Conservation (phyloP, 2,329 filamentous ascomycete genomes). For the Beauveria brongniartii region DNA sequence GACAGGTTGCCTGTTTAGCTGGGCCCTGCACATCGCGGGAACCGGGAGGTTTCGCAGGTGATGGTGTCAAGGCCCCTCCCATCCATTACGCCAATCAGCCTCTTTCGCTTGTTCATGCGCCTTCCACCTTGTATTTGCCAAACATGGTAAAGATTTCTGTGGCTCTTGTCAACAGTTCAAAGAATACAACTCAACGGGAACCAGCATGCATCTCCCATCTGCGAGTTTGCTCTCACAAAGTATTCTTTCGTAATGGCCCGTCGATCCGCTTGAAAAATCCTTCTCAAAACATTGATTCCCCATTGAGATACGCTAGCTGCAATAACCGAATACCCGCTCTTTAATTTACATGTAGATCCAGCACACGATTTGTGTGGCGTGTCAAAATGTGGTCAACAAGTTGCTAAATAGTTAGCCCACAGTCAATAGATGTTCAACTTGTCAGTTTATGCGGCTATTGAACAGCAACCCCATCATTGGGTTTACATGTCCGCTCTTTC, state of each 20-base stretch:
- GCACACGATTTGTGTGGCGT: not conserved
- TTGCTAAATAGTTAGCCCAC: not conserved
- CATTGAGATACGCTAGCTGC: not conserved
- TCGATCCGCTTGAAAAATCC: not conserved
- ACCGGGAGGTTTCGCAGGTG: not conserved
- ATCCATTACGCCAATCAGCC: not conserved
- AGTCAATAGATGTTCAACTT: not conserved
- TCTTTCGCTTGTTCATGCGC: too few species aligned
- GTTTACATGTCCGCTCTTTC: too few species aligned
- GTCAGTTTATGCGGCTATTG: not conserved
- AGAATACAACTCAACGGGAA: too few species aligned
- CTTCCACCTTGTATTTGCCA: too few species aligned
- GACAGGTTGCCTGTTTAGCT: not conserved
- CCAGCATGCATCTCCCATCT: too few species aligned
- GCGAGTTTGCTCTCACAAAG: too few species aligned
- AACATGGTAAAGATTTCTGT: too few species aligned
- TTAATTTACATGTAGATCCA: not conserved
- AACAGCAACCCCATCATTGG: not conserved
- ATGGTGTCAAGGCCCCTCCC: slow-evolving; percentile 8
- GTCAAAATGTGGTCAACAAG: not conserved
- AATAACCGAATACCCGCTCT: not conserved
- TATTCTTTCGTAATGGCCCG: not conserved
- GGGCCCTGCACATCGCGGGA: slow-evolving; percentile 1
- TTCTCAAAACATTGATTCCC: not conserved
- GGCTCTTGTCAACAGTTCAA: too few species aligned